Evolutionary conservation across 495 filamentous ascomycete species (phyloP).

Genomic region (Penicillium cosmopolitanum): DNA sequence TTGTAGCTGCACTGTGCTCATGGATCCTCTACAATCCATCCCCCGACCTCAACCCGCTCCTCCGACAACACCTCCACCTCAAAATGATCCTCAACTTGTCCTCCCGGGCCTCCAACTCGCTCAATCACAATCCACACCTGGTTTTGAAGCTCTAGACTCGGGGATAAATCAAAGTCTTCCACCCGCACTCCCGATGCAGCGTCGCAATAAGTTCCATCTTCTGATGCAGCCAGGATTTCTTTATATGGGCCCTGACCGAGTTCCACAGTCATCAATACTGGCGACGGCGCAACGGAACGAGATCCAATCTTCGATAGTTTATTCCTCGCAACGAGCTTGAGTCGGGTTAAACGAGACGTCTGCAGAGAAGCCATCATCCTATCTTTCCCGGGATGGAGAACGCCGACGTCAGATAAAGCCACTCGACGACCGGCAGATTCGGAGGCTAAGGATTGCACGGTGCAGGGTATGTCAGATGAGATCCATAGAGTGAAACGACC

Average conservation of each 20-base stretch:
- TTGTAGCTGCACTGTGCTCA: background rate
- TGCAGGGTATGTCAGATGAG: slow-evolving; percentile 58
- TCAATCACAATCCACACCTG: slow-evolving; percentile 82
- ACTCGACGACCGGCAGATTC: slow-evolving; percentile 72
- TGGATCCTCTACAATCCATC: slow-evolving; percentile 49
- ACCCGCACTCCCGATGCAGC: slow-evolving; percentile 68
- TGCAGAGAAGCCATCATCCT: slow-evolving; percentile 56
- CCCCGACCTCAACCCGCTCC: slow-evolving; percentile 62
- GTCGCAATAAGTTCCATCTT: slow-evolving; percentile 70
- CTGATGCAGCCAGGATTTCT: slow-evolving; percentile 59
- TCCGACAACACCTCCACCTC: slow-evolving; percentile 73
- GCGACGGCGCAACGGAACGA: slow-evolving; percentile 49
- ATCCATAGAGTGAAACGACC: slow-evolving; percentile 77
- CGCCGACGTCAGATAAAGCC: slow-evolving; percentile 50
- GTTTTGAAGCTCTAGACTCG: slow-evolving; percentile 47
- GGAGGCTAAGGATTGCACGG: slow-evolving; percentile 57
- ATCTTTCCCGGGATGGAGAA: slow-evolving; percentile 54
- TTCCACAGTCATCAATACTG: slow-evolving; percentile 68
- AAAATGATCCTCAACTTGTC: slow-evolving; percentile 57
- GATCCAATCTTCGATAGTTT: slow-evolving; percentile 39
- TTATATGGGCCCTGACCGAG: slow-evolving; percentile 69
- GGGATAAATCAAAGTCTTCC: slow-evolving; percentile 70
- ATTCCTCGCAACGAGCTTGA: slow-evolving; percentile 57
- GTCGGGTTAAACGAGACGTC: slow-evolving; percentile 57
- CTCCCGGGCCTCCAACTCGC: slow-evolving; percentile 59